Percentiles rank a stretch among this genome's conserved stretches.
Evolutionary conservation across 2,329 filamentous ascomycete species (phyloP).

Genomic region (Celoporthe dispersa): DNA sequence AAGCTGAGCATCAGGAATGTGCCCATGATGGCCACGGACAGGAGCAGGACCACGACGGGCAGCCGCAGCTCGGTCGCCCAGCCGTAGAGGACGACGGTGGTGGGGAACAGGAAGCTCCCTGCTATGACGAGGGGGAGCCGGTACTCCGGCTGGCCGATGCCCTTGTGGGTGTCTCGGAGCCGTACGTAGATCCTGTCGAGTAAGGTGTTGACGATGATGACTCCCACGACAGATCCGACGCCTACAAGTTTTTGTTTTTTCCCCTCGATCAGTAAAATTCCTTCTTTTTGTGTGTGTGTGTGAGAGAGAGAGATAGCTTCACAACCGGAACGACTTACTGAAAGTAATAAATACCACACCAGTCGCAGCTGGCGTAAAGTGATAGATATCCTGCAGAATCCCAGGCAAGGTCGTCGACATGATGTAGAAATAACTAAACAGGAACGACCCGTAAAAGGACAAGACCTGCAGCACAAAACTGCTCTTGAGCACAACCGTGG

Average conservation of each 20-base stretch:
- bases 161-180: slow-evolving; percentile 46
- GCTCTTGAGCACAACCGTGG: slow-evolving; percentile 50
- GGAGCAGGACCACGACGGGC: slow-evolving; percentile 49
- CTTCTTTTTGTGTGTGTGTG: too few relatives aligned
- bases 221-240: slow-evolving; percentile 51
- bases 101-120: slow-evolving; percentile 50
- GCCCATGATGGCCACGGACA: slow-evolving; percentile 51
- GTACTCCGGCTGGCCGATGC: slow-evolving; percentile 55
- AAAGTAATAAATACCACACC: slow-evolving; percentile 60
- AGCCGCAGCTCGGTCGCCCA: slow-evolving; percentile 52
- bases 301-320: too few relatives aligned
- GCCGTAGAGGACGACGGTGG: slow-evolving; percentile 52
- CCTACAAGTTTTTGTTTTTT: slow-evolving; percentile 39
- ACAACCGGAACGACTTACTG: slow-evolving; percentile 41
- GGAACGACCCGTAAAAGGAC: slow-evolving; percentile 51
- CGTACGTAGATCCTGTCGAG: slow-evolving; percentile 59
- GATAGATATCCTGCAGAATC: slow-evolving; percentile 53
- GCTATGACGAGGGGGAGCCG: slow-evolving; percentile 57
- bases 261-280: slow-evolving; percentile 26
- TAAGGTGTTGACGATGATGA: slow-evolving; percentile 52
- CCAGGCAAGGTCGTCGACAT: slow-evolving; percentile 57
- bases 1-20: slow-evolving; percentile 49
- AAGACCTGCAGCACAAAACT: slow-evolving; percentile 57
- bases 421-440: slow-evolving; percentile 58
- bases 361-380: slow-evolving; percentile 53